Conservation (phyloP, 1,139 yeast genomes). For the Candida sanyaensis region DNA sequence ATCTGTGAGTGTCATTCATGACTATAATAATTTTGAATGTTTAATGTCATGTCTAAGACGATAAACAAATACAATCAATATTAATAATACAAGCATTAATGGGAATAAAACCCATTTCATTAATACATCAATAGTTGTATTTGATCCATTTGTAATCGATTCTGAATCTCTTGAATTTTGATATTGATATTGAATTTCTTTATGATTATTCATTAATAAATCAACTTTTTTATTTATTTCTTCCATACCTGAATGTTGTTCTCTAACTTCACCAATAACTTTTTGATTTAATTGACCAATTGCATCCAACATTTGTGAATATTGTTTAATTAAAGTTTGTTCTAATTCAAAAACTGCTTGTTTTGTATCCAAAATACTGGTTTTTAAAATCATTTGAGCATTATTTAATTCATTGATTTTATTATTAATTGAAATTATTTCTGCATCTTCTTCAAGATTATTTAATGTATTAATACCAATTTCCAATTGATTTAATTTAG, state of each 20-base stretch:
- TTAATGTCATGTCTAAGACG: slow-evolving; percentile 55
- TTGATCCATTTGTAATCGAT: background rate
- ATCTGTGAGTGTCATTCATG: slow-evolving; percentile 1
- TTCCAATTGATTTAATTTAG: slow-evolving; percentile 10
- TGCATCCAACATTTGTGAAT: slow-evolving; percentile 35
- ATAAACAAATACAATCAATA: slow-evolving; percentile 42
- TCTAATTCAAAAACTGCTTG: slow-evolving; percentile 23
- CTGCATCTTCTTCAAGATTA: slow-evolving; percentile 1
- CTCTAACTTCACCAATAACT: slow-evolving; percentile 47
- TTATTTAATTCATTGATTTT: slow-evolving; percentile 2
- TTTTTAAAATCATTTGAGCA: slow-evolving; percentile 1
- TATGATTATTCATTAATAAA: slow-evolving; percentile 43
- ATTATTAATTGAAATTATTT: background rate
- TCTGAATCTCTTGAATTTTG: slow-evolving; percentile 14
- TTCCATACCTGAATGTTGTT: slow-evolving; percentile 39
- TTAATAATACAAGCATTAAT: slow-evolving; percentile 36
- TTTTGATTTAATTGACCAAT: slow-evolving; percentile 37
- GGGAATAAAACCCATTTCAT: slow-evolving; percentile 47
- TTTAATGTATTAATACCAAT: background rate
- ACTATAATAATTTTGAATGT: slow-evolving; percentile 52
- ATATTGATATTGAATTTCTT: slow-evolving; percentile 38
- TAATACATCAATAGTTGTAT: slow-evolving; percentile 16
- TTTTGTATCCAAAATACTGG: background rate
- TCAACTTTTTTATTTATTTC: slow-evolving; percentile 42
- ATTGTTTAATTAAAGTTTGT: slow-evolving; percentile 30